Evolutionary conservation across 164 flowering plant species (phyloP), one percentile per base, ranked within the genome.

Genomic region (Macadamia integrifolia): DNA sequence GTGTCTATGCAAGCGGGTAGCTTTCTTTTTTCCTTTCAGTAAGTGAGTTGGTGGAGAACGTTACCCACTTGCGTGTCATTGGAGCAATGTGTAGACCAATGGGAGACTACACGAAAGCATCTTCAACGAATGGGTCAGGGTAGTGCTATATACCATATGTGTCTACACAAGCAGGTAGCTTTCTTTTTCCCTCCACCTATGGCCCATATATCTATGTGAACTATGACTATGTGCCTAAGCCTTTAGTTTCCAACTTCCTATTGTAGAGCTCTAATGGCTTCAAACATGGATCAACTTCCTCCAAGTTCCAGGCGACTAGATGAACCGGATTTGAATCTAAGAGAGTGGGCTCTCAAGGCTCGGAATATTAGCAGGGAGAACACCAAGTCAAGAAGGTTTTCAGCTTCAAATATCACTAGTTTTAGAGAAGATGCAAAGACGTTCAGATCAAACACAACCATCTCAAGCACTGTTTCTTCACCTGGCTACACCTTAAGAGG

Each of bases 381-480:
- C 67, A 78, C 87, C 7, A 83, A 29, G 9, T 86, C 91, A 40
- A 80, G 94, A 74, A 83, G 94, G 69, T 79, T 74, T 56, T 89
- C 93, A 7, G 92, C 85, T 0, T 87, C 95, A 6, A 60, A 81
- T 71, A 72, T 84, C 60, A 80, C 75, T 76, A 87, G 89, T 58
- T 86, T 81, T 10, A 79, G 90, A 81, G 96, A 88, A 72, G 93
- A 87, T 29, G 61, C 84, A 49, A 80, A 74, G 71, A 87, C 96
- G 58, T 85, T 88, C 58, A 69, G 88, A 76, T 79, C 96, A 66
- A 83, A 78, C 69, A 11, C 81, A 2, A 78, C 87, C 64, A 81
- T 90, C 70, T 85, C 96, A 43, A 87, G 93, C 81, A 85, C 98
- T 69, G 91, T 86, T 64, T 92, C 96, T 62, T 92, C 98, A 62